These are phyloP conservation scores for Prototheca wickerhamii DNA, from an alignment of 163 green algal genomes.

Conservation along the genomic window DNA sequence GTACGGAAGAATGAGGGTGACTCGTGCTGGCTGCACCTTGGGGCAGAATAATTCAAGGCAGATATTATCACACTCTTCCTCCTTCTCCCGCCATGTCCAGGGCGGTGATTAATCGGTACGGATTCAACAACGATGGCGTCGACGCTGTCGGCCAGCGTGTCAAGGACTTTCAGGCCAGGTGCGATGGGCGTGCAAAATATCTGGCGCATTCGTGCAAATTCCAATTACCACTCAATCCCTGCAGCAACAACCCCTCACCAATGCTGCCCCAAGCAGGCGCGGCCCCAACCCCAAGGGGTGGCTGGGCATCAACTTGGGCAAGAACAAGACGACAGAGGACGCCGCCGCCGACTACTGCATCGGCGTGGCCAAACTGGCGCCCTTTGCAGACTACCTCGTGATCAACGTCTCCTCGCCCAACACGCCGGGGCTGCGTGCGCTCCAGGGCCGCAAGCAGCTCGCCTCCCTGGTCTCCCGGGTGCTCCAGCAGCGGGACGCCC, in stretches of 20 bases:
- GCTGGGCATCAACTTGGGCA: constrained; percentile 94
- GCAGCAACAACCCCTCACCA: too few species aligned
- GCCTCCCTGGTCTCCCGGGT: constrained; percentile 65
- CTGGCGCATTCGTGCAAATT: too few species aligned
- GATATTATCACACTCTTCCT: not conserved
- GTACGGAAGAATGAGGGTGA: too few species aligned
- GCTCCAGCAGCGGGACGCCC: constrained; percentile 51
- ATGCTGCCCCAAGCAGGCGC: too few species aligned
- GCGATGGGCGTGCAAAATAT: too few species aligned
- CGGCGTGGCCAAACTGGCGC: constrained; percentile 56
- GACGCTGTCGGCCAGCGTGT: constrained; percentile 35
- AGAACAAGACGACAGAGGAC: constrained; percentile 90
- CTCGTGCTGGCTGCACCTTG: too few species aligned
- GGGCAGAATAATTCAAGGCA: not conserved
- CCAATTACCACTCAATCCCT: too few species aligned
- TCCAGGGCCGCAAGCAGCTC: constrained; percentile 83
- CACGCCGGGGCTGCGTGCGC: constrained; percentile 79
- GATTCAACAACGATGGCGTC: constrained; percentile 93
- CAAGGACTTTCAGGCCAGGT: not conserved
- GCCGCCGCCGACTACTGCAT: constrained; percentile 78
- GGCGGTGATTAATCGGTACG: constrained; percentile 94
- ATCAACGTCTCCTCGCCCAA: constrained; percentile 97
- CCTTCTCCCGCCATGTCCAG: constrained; percentile 27
- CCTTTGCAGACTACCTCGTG: constrained; percentile 80
- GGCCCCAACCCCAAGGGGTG: constrained; percentile 33